phyloP scores from a whole-genome alignment of 345 rosid species.

The Brassica napus region Da-Ae NC_063436.1:33715501-33716000 shows the following conservation, averaged over 20 bases:
- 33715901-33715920: background rate
- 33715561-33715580: background rate
- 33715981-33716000: no score
- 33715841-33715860: background rate
- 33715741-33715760: no score
- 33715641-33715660: background rate
- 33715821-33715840: background rate
- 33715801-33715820: no score
- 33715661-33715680: background rate
- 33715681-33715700: background rate
- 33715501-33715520: no score
- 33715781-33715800: background rate
- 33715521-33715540: no score
- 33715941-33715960: no score
- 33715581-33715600: background rate
- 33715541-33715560: no score
- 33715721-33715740: no score
- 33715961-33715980: no score
- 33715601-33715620: background rate
- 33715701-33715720: background rate
- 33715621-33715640: background rate
- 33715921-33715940: background rate
- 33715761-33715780: background rate
- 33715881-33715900: background rate
- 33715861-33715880: background rate